Percentiles rank a stretch among this genome's conserved stretches.
Evolutionary conservation across 2,329 filamentous ascomycete species (phyloP).

Genomic region (Pseudogymnoascus sp.): DNA sequence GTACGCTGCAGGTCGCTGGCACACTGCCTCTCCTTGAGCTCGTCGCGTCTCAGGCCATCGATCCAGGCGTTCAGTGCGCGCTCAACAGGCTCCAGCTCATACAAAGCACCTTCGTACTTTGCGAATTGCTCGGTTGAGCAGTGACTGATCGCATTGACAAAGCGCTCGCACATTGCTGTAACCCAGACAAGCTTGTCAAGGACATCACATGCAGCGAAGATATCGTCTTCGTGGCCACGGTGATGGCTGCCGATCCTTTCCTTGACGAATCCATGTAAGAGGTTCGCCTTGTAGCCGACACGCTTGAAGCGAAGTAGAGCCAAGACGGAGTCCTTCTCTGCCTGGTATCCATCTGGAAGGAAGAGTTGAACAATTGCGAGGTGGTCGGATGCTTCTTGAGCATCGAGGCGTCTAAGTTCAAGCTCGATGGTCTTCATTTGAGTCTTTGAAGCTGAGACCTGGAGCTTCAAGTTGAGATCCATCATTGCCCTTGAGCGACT

Average conservation of each 20-base stretch:
- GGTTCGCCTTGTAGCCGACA: constrained; percentile 75
- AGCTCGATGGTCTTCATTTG: constrained; percentile 92
- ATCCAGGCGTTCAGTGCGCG: constrained; percentile 82
- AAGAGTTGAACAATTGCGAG: constrained; percentile 83
- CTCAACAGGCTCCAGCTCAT: constrained; percentile 88
- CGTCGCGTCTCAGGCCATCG: constrained; percentile 72
- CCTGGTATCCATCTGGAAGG: constrained; percentile 72
- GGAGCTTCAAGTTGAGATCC: constrained; percentile 91
- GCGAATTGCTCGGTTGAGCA: constrained; percentile 73
- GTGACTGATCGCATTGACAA: constrained; percentile 69
- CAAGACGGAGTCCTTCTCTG: constrained; percentile 77
- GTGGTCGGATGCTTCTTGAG: constrained; percentile 81
- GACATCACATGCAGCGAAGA: constrained; percentile 71
- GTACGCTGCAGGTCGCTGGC: constrained; percentile 73
- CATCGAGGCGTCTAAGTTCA: constrained; percentile 77
- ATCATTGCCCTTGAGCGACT: constrained; percentile 88
- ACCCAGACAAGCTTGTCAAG: constrained; percentile 83
- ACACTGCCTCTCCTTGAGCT: constrained; percentile 76
- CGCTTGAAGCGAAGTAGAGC: constrained; percentile 82
- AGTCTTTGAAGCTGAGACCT: constrained; percentile 80
- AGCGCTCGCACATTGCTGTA: constrained; percentile 71
- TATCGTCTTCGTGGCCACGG: constrained; percentile 65
- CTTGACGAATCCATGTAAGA: constrained; percentile 70
- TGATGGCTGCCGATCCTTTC: constrained; percentile 63
- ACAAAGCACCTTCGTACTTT: constrained; percentile 68